phyloP scores from a whole-genome alignment of 192 early-diverging fungal species.

The Backusella psychrophila region DNA sequence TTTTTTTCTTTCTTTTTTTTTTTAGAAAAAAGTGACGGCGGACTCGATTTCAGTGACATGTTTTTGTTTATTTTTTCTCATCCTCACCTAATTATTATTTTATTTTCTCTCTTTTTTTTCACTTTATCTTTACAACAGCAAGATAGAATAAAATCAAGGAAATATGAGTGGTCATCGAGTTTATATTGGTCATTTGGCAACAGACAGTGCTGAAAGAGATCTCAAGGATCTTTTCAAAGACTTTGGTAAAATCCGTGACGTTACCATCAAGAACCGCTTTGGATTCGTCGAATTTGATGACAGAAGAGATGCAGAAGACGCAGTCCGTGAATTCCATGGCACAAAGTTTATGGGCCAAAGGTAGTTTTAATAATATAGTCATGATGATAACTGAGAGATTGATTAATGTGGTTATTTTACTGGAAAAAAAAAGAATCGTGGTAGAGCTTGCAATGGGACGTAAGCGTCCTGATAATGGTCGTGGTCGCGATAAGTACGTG shows the following conservation, averaged over 20 bases:
- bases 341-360: constrained; percentile 83
- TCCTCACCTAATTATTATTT: not conserved
- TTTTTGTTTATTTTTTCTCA: not conserved
- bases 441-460: constrained; percentile 79
- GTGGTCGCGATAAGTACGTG: constrained; percentile 27
- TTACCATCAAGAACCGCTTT: constrained; percentile 81
- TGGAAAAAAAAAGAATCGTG: constrained; percentile 62
- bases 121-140: not conserved
- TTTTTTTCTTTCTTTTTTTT: no score
- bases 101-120: not conserved
- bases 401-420: not conserved
- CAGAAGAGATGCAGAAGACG: constrained; percentile 85
- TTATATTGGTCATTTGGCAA: constrained; percentile 80
- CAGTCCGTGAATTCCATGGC: constrained; percentile 81
- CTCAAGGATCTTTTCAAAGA: constrained; percentile 77
- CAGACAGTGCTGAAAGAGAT: constrained; percentile 81
- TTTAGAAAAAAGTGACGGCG: not conserved
- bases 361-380: constrained; percentile 38
- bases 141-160: not conserved
- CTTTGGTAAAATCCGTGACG: constrained; percentile 80
- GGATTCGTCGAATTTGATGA: constrained; percentile 95
- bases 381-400: not conserved
- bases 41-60: not conserved
- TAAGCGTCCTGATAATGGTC: constrained; percentile 40
- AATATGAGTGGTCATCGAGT: constrained; percentile 41